Base-by-base conservation (phyloP, 1,139 yeast genomes). In the Geotrichum citri-aurantii region DNA sequence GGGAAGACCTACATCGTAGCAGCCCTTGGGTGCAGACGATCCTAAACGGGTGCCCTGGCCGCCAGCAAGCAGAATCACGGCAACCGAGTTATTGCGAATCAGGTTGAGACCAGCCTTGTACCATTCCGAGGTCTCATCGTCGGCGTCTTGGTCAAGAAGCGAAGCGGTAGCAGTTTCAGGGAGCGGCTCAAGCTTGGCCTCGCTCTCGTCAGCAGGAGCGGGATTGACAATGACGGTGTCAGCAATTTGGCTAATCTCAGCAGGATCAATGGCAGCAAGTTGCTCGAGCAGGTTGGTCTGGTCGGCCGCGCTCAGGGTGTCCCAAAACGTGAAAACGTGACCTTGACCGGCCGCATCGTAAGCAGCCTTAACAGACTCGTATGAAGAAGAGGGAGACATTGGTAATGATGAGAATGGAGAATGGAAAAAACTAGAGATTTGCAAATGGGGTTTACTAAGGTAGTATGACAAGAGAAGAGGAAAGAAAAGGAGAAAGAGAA, bases 41-140 rank as follows among this genome's bases (percentile, higher is more conserved):
- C 99, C 99, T 60, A 93, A 78, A 63, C 99, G 80, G 3, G 98
- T 87, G 33, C 99, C 99, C 73, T 93, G 99, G 58, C 99, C 99
- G 59, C 99, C 99, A 11, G 99, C 97, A 87, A 93, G 85, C 59
- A 93, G 79, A 52, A 93, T 79, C 8, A 93, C 93, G 27, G 91
- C 99, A 23, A 92, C 98, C 68, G 87, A 82, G 65, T 86, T 86
- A 29, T 77, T 71, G 33, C 82, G 74, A 62, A 93, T 86, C 47
- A 95, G 87, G 44, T 82, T 76, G 50, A 86, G 73, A 14, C 99
- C 99, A 19, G 74, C 61, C 1, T 73, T 65, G 37, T 71, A 68
- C 91, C 96, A 92, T 21, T 71, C 65, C 29, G 58, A 52, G 21
- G 60, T 57, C 42, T 63, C 55, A 37, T 59, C 66, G 7, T 62